phyloP scores from a whole-genome alignment of 176 grass and related monocot species.

The Musa acuminata region DNA sequence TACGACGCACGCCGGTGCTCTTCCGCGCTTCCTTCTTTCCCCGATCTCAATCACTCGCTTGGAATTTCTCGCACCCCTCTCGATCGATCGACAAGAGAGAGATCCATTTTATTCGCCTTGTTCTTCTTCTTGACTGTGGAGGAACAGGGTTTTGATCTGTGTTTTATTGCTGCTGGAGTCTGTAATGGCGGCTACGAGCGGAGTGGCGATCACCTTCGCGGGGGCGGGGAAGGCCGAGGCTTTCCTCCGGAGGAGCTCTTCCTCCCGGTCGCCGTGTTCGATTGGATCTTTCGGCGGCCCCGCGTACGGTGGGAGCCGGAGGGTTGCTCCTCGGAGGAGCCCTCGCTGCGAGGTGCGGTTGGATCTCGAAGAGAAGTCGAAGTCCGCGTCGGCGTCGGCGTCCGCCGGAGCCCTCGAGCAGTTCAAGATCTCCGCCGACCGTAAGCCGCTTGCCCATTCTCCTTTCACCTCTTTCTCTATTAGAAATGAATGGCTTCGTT shows the following conservation, averaged over 20 bases:
- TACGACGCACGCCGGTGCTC: too few species aligned
- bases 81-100: too few species aligned
- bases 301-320: neutral
- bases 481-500: constrained; percentile 4
- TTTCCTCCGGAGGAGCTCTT: neutral
- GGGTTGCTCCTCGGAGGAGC: constrained; percentile 23
- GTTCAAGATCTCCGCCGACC: constrained; percentile 94
- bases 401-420: constrained; percentile 35
- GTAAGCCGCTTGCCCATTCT: constrained; percentile 30
- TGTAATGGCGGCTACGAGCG: neutral
- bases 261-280: neutral
- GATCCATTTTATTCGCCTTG: neutral
- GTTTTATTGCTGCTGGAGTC: neutral
- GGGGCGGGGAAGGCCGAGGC: neutral
- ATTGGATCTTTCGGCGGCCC: neutral
- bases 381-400: constrained; percentile 38
- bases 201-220: neutral
- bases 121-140: neutral
- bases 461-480: neutral
- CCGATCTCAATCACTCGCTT: too few species aligned
- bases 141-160: neutral
- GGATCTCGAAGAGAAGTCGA: constrained; percentile 29
- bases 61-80: too few species aligned
- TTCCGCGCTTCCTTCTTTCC: too few species aligned
- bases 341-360: constrained; percentile 48